Conservation (phyloP, 1,139 yeast genomes). For the Diutina ranongensis region DNA sequence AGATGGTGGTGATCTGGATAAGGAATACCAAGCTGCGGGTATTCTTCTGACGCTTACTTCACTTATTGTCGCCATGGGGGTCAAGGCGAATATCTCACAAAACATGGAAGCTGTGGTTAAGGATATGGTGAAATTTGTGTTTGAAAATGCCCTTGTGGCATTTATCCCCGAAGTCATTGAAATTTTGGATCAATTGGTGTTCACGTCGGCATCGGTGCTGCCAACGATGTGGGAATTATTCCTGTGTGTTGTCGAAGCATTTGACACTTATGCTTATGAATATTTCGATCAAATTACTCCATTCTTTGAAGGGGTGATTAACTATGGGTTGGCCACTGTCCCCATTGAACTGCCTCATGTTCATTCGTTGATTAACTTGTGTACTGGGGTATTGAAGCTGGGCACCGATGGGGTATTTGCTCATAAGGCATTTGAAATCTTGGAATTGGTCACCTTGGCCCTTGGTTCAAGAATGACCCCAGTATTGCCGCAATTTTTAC, state of each 20-base stretch:
- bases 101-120: constrained; percentile 28
- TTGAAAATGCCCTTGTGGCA: constrained; percentile 36
- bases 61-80: constrained; percentile 39
- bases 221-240: constrained; percentile 39
- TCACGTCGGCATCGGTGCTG: constrained; percentile 28
- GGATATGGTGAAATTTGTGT: constrained; percentile 31
- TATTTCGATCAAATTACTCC: constrained; percentile 39
- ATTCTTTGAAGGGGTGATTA: constrained; percentile 37
- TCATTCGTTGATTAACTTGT: constrained; percentile 26
- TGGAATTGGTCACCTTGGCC: constrained; percentile 29
- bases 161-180: constrained; percentile 40
- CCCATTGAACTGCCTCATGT: constrained; percentile 28
- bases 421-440: constrained; percentile 27
- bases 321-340: constrained; percentile 30
- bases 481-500: constrained; percentile 24
- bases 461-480: constrained; percentile 23
- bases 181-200: constrained; percentile 36
- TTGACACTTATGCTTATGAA: constrained; percentile 43
- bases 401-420: constrained; percentile 34
- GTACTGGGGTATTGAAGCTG: constrained; percentile 24
- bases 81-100: constrained; percentile 33
- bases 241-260: constrained; percentile 30
- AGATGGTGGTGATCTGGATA: constrained; percentile 24
- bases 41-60: constrained; percentile 40
- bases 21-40: constrained; percentile 43